A percentile compares a stretch with the other conserved stretches of the same genome.
Evolutionary conservation across 2,329 filamentous ascomycete genomes (phyloP).

Genomic region (Penicillium sp.): DNA sequence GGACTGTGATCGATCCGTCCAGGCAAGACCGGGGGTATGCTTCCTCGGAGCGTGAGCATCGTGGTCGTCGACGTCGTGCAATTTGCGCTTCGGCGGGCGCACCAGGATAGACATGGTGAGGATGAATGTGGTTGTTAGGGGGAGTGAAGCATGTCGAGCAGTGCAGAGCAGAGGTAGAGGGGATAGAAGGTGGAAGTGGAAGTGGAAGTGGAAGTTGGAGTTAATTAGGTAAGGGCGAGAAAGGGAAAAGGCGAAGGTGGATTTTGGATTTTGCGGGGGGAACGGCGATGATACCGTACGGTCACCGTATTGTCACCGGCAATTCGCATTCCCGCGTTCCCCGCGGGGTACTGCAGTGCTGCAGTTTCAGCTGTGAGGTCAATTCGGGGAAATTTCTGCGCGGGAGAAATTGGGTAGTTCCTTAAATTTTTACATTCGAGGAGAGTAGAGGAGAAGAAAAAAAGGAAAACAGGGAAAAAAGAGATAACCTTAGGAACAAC

Average conservation of each 20-base stretch:
- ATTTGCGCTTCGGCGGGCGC: slow-evolving; percentile 38
- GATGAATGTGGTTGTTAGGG: neutral
- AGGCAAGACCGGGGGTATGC: slow-evolving; percentile 1
- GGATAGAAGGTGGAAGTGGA: neutral
- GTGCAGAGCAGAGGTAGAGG: neutral
- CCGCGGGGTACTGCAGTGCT: slow-evolving; percentile 21
- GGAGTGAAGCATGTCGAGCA: neutral
- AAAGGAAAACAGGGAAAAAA: neutral
- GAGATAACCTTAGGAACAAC: neutral
- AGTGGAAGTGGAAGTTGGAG: neutral
- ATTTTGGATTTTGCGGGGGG: slow-evolving; percentile 1
- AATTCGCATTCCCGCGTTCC: slow-evolving; percentile 25
- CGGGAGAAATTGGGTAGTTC: neutral
- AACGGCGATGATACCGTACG: neutral
- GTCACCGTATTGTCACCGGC: slow-evolving; percentile 12
- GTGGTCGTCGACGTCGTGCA: slow-evolving; percentile 32
- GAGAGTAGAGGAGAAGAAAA: neutral
- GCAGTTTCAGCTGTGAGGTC: too few species aligned
- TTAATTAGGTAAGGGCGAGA: neutral
- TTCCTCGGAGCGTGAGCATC: slow-evolving; percentile 28
- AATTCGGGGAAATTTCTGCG: slow-evolving; percentile 2
- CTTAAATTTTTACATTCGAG: neutral
- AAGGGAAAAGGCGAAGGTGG: neutral
- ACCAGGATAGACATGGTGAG: slow-evolving; percentile 40
- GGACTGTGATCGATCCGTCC: slow-evolving; percentile 2